Evolutionary conservation across 352 stramenopile species (phyloP).

Genomic region (Globisporangium barbulae): DNA sequence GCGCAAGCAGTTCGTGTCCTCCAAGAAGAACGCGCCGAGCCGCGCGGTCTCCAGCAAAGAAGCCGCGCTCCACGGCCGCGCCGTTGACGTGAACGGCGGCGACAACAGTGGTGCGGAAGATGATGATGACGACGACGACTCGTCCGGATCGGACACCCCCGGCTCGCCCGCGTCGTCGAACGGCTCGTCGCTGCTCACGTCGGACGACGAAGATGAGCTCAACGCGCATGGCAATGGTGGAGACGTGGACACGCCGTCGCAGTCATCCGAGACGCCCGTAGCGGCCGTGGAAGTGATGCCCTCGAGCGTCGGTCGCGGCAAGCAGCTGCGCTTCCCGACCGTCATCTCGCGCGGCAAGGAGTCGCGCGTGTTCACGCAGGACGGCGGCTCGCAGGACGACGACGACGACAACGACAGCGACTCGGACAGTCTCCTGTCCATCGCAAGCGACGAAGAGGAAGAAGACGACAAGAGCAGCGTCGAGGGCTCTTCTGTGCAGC

Average conservation of each 20-base stretch:
- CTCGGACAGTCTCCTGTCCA: constrained; percentile 69
- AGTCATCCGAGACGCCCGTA: constrained; percentile 19
- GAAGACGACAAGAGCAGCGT: constrained; percentile 37
- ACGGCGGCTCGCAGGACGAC: constrained; percentile 29
- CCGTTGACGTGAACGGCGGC: constrained; percentile 20
- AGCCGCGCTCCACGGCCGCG: constrained; percentile 58
- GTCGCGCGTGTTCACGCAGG: constrained; percentile 41
- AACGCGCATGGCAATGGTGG: constrained; percentile 13
- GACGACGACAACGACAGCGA: constrained; percentile 34
- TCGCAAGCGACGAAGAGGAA: constrained; percentile 63
- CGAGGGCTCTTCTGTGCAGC: background rate
- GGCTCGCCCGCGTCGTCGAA: constrained; percentile 27
- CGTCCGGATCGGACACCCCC: constrained; percentile 21
- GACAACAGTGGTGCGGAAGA: constrained; percentile 23
- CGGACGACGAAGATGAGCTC: constrained; percentile 23
- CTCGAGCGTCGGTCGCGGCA: constrained; percentile 61
- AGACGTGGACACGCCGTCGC: constrained; percentile 13
- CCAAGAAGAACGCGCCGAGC: constrained; percentile 84
- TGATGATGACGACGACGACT: constrained; percentile 23
- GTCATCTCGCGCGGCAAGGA: constrained; percentile 74
- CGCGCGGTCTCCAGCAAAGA: constrained; percentile 82
- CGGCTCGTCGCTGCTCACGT: constrained; percentile 28
- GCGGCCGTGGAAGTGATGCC: constrained; percentile 70
- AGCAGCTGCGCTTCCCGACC: constrained; percentile 75
- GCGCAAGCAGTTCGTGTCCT: constrained; percentile 84